Evolutionary conservation across 2,329 filamentous ascomycete species (phyloP).

Genomic region (Fusarium sp.): DNA sequence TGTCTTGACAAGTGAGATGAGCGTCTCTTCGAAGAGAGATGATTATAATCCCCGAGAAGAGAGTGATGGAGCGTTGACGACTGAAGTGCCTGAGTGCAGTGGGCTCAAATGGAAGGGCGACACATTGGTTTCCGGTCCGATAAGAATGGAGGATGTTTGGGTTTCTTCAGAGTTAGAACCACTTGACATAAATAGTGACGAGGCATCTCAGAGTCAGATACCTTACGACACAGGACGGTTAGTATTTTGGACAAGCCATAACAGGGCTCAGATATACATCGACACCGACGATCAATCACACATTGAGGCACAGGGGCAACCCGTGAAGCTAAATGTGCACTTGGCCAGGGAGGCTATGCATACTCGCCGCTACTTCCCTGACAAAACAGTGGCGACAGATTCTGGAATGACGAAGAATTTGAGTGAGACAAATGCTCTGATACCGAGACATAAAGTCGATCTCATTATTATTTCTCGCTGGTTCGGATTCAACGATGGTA

Average conservation of each 20-base stretch:
- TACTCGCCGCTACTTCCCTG: neutral
- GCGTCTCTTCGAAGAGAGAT: neutral
- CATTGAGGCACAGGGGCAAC: neutral
- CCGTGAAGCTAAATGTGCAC: neutral
- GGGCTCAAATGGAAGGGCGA: neutral
- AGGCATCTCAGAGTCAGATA: neutral
- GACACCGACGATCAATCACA: neutral
- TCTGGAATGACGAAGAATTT: neutral
- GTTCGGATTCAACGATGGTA: neutral
- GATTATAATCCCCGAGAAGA: neutral
- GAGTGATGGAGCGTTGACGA: neutral
- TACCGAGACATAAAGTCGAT: neutral
- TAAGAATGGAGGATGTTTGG: neutral
- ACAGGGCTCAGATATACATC: neutral
- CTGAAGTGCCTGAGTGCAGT: too few species aligned
- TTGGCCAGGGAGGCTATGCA: neutral
- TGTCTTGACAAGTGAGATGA: neutral
- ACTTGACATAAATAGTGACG: neutral
- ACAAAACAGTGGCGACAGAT: neutral
- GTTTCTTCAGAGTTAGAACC: neutral
- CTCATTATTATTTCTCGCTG: conserved; percentile 5
- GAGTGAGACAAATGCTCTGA: neutral
- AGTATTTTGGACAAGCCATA: conserved; percentile 17
- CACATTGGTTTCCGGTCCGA: neutral
- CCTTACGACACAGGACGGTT: conserved; percentile 10